These are phyloP conservation scores for Termitomyces heimii DNA, from an alignment of 768 basidiomycete genomes.

Conservation along the genomic window DNA sequence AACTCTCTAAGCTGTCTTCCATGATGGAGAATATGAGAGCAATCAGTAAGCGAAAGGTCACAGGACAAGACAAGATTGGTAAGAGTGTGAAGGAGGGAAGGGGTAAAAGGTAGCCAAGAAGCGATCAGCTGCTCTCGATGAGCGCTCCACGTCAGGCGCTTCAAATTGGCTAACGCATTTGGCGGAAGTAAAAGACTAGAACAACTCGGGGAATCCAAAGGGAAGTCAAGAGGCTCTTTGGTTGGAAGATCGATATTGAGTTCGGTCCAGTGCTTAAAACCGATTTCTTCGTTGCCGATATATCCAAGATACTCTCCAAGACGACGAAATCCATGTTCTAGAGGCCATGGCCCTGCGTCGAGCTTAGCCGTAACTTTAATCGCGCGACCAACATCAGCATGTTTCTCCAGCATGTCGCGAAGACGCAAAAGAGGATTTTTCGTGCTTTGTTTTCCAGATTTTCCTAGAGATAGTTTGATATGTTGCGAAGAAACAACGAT, in stretches of 20 bases:
- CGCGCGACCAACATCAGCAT: not conserved
- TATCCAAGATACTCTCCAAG: not conserved
- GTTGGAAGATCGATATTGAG: not conserved
- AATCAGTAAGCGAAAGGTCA: not conserved
- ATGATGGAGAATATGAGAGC: not conserved
- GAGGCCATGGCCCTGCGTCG: not conserved
- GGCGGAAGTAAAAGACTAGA: not conserved
- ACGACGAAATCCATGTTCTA: not conserved
- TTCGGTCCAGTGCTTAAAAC: not conserved
- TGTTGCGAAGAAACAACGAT: not conserved
- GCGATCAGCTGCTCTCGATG: constrained; percentile 2
- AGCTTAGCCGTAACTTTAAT: not conserved
- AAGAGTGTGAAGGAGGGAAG: not conserved
- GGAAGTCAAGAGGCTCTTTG: not conserved
- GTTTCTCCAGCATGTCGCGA: not conserved
- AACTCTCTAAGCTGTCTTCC: not conserved
- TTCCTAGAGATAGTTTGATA: not conserved
- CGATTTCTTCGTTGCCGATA: not conserved
- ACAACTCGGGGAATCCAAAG: not conserved
- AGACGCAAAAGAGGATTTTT: not conserved
- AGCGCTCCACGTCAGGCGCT: constrained; percentile 3
- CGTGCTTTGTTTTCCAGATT: not conserved
- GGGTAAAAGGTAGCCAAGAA: constrained; percentile 9
- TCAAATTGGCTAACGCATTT: not conserved
- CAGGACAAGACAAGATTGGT: not conserved